Evolutionary conservation across 2,329 filamentous ascomycete species (phyloP).

Genomic region (Annulohypoxylon truncatum): DNA sequence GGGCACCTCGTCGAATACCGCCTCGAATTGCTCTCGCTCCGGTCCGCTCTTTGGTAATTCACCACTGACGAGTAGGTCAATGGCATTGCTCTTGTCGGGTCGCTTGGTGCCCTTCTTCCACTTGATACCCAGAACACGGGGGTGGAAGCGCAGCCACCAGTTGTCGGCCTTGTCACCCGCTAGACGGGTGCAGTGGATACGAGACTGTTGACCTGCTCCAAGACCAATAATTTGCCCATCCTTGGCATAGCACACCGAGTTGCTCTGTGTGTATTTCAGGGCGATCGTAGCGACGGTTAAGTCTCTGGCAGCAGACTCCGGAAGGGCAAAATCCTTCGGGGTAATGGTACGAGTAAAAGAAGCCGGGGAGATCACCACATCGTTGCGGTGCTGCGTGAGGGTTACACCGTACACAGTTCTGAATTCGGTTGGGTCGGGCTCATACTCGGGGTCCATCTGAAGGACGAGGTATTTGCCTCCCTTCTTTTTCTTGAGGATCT

Average conservation of each 20-base stretch:
- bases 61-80: constrained; percentile 92
- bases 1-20: constrained; percentile 90
- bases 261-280: constrained; percentile 98
- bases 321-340: constrained; percentile 81
- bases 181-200: constrained; percentile 97
- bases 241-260: constrained; percentile 97
- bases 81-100: constrained; percentile 97
- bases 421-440: constrained; percentile 82
- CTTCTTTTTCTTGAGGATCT: constrained; percentile 97
- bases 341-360: constrained; percentile 89
- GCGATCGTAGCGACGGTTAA: constrained; percentile 96
- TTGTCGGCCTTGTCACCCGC: constrained; percentile 99
- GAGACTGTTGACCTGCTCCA: constrained; percentile 94
- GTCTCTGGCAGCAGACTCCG: constrained; percentile 86
- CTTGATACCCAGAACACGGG: constrained; percentile 85
- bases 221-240: constrained; percentile 95
- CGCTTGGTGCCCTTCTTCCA: constrained; percentile 99
- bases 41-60: constrained; percentile 84
- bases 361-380: constrained; percentile 84
- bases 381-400: constrained; percentile 92
- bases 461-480: constrained; percentile 95
- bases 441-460: constrained; percentile 90
- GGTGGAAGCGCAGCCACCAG: constrained; percentile 99
- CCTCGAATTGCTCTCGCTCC: constrained; percentile 88
- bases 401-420: constrained; percentile 91